Evolutionary conservation across 345 rosid species (phyloP), one percentile per base, ranked within the genome.

Genomic region (Eucalyptus dawsonii): DNA sequence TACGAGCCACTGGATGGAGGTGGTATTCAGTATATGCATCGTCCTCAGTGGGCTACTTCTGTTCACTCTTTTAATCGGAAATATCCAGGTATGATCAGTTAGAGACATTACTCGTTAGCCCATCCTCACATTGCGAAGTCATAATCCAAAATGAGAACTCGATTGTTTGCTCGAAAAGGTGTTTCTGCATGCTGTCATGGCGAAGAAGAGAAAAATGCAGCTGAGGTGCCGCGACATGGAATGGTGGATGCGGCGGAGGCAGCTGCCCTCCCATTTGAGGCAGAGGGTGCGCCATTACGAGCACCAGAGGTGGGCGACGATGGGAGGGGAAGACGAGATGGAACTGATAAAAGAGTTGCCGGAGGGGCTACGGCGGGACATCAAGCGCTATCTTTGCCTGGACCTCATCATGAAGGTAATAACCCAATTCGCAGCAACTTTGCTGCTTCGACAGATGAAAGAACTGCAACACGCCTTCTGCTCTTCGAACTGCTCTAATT

Each of bases 191-290:
- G 96, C 95, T 11, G 97, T 95, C 42, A 92, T 95, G 95, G 97
- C 97, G 3, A 96, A 94, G 93, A 95, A 95, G 94, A 92, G 90
- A 89, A 96, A 96, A 89, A 92, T 97, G 97, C 99, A 97, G 92
- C 91, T 97, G 90, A 94, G 97, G 42, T 93, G 95, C 89, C 89
- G 97, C 44, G 98, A 97, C 86, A 91, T 97, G 92, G 98, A 96
- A 88, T 95, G 99, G 99, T 97, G 99, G 99, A 96, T 96, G 99
- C 93, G 93, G 88, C 90, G 99, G 86, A 93, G 99, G 91, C 99
- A 97, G 92, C 89, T 97, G 86, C 99, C 99, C 21, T 95, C 97
- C 44, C 90, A 92, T 85, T 89, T 96, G 90, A 93, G 99, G 89
- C 94, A 93, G 60, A 92, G 99, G 92, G 99, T 97, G 27, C 95